Evolutionary conservation across 1,284 basidiomycete genomes (phyloP), one percentile per base, ranked within the genome.

Genomic region (Trichosporon inkin): DNA sequence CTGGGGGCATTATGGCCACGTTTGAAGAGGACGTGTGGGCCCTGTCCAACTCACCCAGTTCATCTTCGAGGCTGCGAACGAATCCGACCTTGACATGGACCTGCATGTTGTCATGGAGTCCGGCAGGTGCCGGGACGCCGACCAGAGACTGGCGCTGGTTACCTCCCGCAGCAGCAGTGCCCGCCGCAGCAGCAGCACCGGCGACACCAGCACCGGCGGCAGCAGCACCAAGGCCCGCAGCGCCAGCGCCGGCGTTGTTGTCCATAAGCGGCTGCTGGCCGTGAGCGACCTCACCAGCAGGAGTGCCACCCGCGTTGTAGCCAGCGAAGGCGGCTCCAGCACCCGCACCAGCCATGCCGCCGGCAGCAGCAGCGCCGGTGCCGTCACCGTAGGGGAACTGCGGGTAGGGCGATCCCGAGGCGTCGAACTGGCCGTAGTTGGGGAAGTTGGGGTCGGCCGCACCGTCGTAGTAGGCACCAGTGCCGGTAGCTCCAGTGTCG

Each of bases 71-170:
- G 20, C 67, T 71, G 41, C 75, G 66, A 19, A 77, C 72, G 56
- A 79, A 79, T 24, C 73, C 75, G 56, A 75, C 72, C 62, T 72
- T 74, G 57, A 77, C 77, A 16, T 68, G 61, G 28, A 71, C 73
- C 76, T 73, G 74, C 62, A 65, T 67, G 17, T 69, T 71, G 56
- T 75, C 72, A 44, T 65, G 64, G n/a, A 78, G 65, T 10, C 58
- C 65, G 20, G 47, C 62, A 6, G 64, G 64, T 8, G 53, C 64
- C 2, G 38, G 47, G n/a, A 53, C 54, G n/a, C 41, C 44, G 10
- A 32, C 24, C 53, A 40, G 19, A 14, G 53, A 55, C 38, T 49
- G 44, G 44, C 44, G 44, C 44, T 49, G n/a, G 38, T 47, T 36
- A 14, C 16, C 28, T 16, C 35, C 49, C 2, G 41, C 37, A 24